These are phyloP conservation scores for Styphnolobium japonicum DNA, from an alignment of 306 rosid species.

Conservation along the genomic window DNA sequence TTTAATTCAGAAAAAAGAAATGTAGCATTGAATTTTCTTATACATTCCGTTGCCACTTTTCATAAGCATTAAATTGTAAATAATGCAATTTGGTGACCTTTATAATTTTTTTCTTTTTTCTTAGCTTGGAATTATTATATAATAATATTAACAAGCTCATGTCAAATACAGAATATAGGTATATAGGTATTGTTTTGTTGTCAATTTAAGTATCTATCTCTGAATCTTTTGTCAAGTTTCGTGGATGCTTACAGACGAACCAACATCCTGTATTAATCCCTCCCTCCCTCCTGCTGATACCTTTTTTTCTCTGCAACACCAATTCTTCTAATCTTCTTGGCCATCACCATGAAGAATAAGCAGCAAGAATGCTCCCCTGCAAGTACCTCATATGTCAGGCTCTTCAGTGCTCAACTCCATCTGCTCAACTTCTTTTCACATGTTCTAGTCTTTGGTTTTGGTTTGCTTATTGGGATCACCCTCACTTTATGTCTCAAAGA, in stretches of 20 bases:
- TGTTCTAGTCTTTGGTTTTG: constrained; percentile 46
- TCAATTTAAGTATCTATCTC: constrained; percentile 30
- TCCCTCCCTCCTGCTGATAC: not conserved
- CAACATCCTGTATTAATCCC: not conserved
- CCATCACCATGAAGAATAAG: constrained; percentile 29
- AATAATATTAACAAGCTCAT: too few species aligned
- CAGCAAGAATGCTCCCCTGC: not conserved
- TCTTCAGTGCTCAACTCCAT: not conserved
- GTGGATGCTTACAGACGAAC: not conserved
- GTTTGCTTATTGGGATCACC: constrained; percentile 51
- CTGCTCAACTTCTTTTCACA: constrained; percentile 32
- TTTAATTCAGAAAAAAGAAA: not conserved
- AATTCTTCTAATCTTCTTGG: not conserved
- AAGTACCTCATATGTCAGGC: not conserved
- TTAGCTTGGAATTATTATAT: too few species aligned
- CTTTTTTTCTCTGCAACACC: not conserved
- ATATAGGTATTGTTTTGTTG: constrained; percentile 27
- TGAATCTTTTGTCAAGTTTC: constrained; percentile 10
- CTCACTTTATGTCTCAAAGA: constrained; percentile 33
- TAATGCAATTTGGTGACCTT: too few species aligned
- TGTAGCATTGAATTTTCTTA: too few species aligned
- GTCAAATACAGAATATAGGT: not conserved
- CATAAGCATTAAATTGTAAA: too few species aligned
- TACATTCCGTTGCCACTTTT: too few species aligned
- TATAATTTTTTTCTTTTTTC: too few species aligned